phyloP scores from a whole-genome alignment of 192 early-diverging fungal species.

The Coemansia sp. region DNA sequence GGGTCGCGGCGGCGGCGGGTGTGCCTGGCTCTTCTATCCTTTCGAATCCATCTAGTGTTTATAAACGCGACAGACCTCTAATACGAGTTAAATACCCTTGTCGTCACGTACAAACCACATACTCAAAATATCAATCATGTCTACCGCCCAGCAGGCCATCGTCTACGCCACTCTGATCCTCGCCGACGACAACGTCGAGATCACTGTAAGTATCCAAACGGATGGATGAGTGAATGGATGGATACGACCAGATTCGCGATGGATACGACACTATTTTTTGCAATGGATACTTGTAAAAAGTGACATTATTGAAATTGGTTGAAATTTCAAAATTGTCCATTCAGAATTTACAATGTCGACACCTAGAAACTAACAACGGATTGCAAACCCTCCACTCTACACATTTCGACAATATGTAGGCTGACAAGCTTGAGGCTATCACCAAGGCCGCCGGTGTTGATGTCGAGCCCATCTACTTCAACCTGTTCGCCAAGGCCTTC shows the following conservation, averaged over 20 bases:
- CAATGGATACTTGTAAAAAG: slow-evolving; percentile 11
- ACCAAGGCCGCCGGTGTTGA: slow-evolving; percentile 86
- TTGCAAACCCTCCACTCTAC: too few species aligned
- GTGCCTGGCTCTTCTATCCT: slow-evolving; percentile 18
- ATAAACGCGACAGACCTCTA: slow-evolving; percentile 52
- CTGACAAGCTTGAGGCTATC: slow-evolving; percentile 92
- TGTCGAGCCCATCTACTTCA: slow-evolving; percentile 94
- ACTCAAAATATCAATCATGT: slow-evolving; percentile 43
- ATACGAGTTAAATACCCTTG: slow-evolving; percentile 45
- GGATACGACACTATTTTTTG: background rate
- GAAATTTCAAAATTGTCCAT: background rate
- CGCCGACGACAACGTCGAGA: slow-evolving; percentile 94
- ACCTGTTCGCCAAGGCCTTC: slow-evolving; percentile 98
- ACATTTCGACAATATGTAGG: slow-evolving; percentile 37
- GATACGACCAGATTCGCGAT: background rate
- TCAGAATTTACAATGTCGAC: background rate
- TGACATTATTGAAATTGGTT: background rate
- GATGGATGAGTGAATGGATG: slow-evolving; percentile 24
- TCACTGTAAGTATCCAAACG: slow-evolving; percentile 80
- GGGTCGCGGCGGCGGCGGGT: background rate
- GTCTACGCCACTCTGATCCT: slow-evolving; percentile 98
- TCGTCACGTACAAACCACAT: slow-evolving; percentile 44
- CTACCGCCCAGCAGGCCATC: slow-evolving; percentile 83
- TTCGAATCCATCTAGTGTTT: slow-evolving; percentile 17
- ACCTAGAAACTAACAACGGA: slow-evolving; percentile 37